Percentiles rank a stretch among this genome's conserved stretches.
Evolutionary conservation across 2,329 filamentous ascomycete species (phyloP).

Genomic region (Gaeumannomyces tritici): DNA sequence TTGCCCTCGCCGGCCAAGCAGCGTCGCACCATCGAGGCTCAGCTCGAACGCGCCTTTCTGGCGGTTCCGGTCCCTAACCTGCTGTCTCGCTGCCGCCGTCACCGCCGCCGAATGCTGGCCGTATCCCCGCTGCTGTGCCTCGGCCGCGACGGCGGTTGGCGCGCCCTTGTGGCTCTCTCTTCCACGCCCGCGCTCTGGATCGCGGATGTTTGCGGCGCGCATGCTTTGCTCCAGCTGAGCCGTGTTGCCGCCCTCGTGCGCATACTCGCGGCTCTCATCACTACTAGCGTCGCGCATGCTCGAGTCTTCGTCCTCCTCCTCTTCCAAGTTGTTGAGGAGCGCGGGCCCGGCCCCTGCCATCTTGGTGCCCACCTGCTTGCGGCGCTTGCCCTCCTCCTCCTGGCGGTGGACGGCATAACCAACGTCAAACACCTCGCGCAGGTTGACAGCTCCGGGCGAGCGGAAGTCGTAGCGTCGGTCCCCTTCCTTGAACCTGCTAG

Average conservation of each 20-base stretch:
- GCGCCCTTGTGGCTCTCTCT: constrained; percentile 21
- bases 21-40: constrained; percentile 79
- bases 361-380: constrained; percentile 72
- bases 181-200: constrained; percentile 39
- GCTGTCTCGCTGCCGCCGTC: constrained; percentile 72
- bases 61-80: constrained; percentile 57
- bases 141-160: constrained; percentile 8
- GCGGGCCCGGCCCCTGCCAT: constrained; percentile 47
- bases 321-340: constrained; percentile 62
- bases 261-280: constrained; percentile 38
- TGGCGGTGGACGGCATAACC: constrained; percentile 96
- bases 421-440: constrained; percentile 96
- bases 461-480: constrained; percentile 83
- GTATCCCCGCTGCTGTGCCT: constrained; percentile 51
- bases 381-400: constrained; percentile 88
- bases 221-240: constrained; percentile 80
- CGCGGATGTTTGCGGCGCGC: constrained; percentile 68
- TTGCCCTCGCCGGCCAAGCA: constrained; percentile 63
- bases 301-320: constrained; percentile 21
- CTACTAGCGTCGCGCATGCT: constrained; percentile 45
- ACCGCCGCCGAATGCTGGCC: constrained; percentile 82
- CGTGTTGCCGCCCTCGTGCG: constrained; percentile 24
- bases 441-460: constrained; percentile 86
- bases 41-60: constrained; percentile 84
- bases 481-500: constrained; percentile 39